phyloP scores from a whole-genome alignment of 306 rosid species.

The Cicer arietinum region DNA sequence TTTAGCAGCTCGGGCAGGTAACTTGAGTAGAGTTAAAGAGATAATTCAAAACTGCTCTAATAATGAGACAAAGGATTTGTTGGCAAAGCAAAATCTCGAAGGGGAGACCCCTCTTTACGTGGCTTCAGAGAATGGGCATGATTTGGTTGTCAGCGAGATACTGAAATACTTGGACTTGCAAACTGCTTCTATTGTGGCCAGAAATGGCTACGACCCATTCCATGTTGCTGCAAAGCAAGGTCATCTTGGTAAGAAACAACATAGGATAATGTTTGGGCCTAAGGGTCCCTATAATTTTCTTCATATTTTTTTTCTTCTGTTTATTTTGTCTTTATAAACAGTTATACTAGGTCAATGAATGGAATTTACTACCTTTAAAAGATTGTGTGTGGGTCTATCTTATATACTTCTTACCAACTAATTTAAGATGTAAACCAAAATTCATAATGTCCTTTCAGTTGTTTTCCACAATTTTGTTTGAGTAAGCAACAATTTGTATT shows the following conservation, averaged over 20 bases:
- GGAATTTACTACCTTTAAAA: slow-evolving; percentile 27
- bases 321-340: slow-evolving; percentile 11
- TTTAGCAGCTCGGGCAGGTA: slow-evolving; percentile 84
- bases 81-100: slow-evolving; percentile 78
- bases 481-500: slow-evolving; percentile 5
- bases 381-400: slow-evolving; percentile 24
- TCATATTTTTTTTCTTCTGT: not conserved
- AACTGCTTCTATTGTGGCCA: slow-evolving; percentile 73
- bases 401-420: slow-evolving; percentile 13
- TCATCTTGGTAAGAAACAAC: slow-evolving; percentile 76
- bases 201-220: slow-evolving; percentile 88
- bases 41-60: slow-evolving; percentile 59
- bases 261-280: slow-evolving; percentile 15
- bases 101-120: slow-evolving; percentile 93
- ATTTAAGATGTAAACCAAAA: slow-evolving; percentile 33
- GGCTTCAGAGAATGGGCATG: slow-evolving; percentile 85
- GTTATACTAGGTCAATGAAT: slow-evolving; percentile 25
- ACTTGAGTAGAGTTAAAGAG: slow-evolving; percentile 63
- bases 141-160: slow-evolving; percentile 73
- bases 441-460: not conserved
- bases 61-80: slow-evolving; percentile 55
- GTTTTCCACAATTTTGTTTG: slow-evolving; percentile 18
- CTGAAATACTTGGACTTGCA: slow-evolving; percentile 79
- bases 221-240: slow-evolving; percentile 93
- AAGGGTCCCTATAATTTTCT: slow-evolving; percentile 18